A percentile compares a stretch with the other conserved stretches of the same genome.
Evolutionary conservation across 192 early-diverging fungal species (phyloP).

Genomic region (Lunasporangiospora selenospora): DNA sequence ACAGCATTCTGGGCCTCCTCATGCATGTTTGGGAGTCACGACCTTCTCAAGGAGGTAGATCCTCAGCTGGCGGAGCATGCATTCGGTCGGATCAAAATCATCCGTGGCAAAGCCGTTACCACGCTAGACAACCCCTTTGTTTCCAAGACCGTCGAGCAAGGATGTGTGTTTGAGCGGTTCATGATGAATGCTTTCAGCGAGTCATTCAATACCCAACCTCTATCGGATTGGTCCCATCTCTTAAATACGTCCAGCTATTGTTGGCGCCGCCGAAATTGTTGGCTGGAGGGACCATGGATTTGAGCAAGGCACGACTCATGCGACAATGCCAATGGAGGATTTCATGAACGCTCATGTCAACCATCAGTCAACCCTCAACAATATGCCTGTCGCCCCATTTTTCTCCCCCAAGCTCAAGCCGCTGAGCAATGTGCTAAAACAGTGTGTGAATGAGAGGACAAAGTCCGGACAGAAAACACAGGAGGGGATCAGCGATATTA

Average conservation of each 20-base stretch:
- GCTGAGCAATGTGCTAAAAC: too few relatives aligned
- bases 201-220: not conserved
- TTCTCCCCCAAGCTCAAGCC: not conserved
- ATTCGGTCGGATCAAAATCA: too few relatives aligned
- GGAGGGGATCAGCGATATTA: too few relatives aligned
- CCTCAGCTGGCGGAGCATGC: too few relatives aligned
- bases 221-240: not conserved
- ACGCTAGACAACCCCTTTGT: too few relatives aligned
- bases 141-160: not conserved
- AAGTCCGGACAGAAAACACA: too few relatives aligned
- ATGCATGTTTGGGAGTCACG: too few relatives aligned
- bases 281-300: constrained; percentile 1
- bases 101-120: too few relatives aligned
- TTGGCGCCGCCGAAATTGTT: not conserved
- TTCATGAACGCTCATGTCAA: constrained; percentile 2
- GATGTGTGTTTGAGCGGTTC: not conserved
- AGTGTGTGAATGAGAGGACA: too few relatives aligned
- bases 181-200: constrained; percentile 2
- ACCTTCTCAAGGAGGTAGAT: too few relatives aligned
- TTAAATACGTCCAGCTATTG: not conserved
- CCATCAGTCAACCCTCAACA: not conserved
- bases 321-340: not conserved
- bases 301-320: too few relatives aligned
- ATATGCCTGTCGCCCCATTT: constrained; percentile 1
- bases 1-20: too few relatives aligned